phyloP scores from a whole-genome alignment of 768 basidiomycete genomes.

The Amanita molliuscula region DNA sequence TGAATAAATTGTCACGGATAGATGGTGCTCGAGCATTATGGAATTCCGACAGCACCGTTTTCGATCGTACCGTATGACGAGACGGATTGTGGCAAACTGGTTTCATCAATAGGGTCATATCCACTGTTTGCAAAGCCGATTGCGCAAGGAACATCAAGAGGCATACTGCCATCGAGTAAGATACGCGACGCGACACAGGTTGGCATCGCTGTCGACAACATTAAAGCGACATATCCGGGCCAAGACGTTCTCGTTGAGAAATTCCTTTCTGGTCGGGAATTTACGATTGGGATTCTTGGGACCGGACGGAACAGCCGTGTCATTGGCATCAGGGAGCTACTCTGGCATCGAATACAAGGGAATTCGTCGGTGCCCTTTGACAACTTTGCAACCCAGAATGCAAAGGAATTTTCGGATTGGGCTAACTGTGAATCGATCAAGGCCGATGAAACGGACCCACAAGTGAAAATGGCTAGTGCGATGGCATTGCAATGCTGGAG shows the following conservation, averaged over 20 bases:
- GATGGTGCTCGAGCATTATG: constrained; percentile 16
- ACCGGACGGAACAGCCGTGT: constrained; percentile 13
- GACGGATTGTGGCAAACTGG: background rate
- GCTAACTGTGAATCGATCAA: background rate
- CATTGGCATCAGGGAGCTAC: constrained; percentile 9
- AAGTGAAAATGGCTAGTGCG: constrained; percentile 12
- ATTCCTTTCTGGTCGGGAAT: constrained; percentile 16
- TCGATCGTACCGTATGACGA: constrained; percentile 9
- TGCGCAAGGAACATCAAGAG: constrained; percentile 13
- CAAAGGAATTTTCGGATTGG: background rate
- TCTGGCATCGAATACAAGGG: background rate
- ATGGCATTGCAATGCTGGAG: background rate
- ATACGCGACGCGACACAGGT: constrained; percentile 10
- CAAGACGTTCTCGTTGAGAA: constrained; percentile 15
- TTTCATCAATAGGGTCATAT: constrained; percentile 9
- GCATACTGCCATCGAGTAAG: constrained; percentile 13
- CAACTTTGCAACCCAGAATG: background rate
- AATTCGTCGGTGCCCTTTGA: background rate
- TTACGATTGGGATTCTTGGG: constrained; percentile 16
- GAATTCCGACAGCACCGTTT: constrained; percentile 14
- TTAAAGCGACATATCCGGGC: constrained; percentile 12
- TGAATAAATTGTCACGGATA: background rate
- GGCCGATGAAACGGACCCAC: background rate
- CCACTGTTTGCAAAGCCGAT: constrained; percentile 17
- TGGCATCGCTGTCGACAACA: background rate